Percentiles rank a stretch among this genome's conserved stretches.
Conservation (phyloP, 306 rosid genomes). For the Prinsepia uniflora region DNA sequence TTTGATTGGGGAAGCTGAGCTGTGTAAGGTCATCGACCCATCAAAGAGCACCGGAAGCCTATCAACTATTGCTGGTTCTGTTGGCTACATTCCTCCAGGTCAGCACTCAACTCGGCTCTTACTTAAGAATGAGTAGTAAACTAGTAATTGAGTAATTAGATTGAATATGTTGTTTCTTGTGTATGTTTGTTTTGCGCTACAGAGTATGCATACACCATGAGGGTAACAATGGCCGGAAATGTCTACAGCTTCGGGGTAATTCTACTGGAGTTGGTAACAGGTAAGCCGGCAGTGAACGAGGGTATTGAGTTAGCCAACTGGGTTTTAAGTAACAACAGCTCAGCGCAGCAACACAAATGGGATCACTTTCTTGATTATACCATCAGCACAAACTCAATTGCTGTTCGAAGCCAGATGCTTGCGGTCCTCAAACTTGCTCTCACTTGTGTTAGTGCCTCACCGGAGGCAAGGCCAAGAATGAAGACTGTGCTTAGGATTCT, state of each 20-base stretch:
- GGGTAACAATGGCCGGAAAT: slow-evolving; percentile 68
- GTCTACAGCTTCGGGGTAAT: slow-evolving; percentile 84
- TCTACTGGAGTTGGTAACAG: slow-evolving; percentile 76
- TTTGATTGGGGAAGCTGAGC: slow-evolving; percentile 86
- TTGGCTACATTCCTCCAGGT: slow-evolving; percentile 98
- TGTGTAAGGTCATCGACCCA: slow-evolving; percentile 77
- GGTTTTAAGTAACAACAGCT: slow-evolving; percentile 35
- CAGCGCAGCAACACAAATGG: slow-evolving; percentile 39
- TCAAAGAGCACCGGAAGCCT: slow-evolving; percentile 80
- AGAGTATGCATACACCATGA: slow-evolving; percentile 96
- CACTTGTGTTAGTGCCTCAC: slow-evolving; percentile 53
- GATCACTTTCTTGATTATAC: slow-evolving; percentile 59
- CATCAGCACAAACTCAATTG: slow-evolving; percentile 59
- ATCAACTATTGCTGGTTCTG: slow-evolving; percentile 84
- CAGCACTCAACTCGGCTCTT: slow-evolving; percentile 1
- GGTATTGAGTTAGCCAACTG: slow-evolving; percentile 81
- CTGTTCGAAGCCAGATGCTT: slow-evolving; percentile 67
- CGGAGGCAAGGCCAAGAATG: slow-evolving; percentile 86
- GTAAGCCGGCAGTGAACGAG: slow-evolving; percentile 72
- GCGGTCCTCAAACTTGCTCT: slow-evolving; percentile 64
- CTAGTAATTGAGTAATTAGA: not conserved
- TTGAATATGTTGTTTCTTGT: slow-evolving; percentile 5
- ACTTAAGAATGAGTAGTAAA: not conserved
- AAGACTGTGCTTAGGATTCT: slow-evolving; percentile 72
- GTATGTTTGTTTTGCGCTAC: slow-evolving; percentile 21